Base-by-base conservation (phyloP, 176 grass and related monocot species). In the Carex kokanica region DNA sequence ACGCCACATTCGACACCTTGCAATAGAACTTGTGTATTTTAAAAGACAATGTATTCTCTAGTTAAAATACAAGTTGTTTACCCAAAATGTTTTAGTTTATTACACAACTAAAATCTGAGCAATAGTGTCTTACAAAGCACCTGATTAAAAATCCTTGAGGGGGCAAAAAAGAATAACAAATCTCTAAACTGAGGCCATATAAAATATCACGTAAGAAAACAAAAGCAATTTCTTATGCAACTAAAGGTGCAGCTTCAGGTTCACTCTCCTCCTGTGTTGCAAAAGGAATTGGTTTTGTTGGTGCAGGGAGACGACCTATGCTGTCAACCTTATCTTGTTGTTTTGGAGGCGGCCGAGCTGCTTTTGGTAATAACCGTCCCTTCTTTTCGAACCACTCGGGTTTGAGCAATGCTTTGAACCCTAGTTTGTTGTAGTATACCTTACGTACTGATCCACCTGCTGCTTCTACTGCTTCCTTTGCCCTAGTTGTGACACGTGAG, bases 321-420 rank as follows among this genome's bases (percentile, higher is more conserved):
- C 92, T 93, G 82, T 98, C 92, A 0, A 91, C 90, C 92, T 81
- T 90, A 49, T 95, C 92, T 45, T 63, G 83, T 53, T 98, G 92
- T 88, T 98, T 98, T 56, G 95, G 95, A 8, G 92, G 95, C 7
- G 95, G 95, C 61, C 88, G 87, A n/a, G 95, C 95, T 0, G 87
- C 84, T 84, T 90, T 93, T 9, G 92, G 92, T 86, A 98, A 24
- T 24, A 95, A 85, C 41, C 95, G 88, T 0, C 95, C 92, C 80
- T 98, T 98, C 87, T 98, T 98, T 18, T 87, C 91, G 77, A 98
- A 98, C 92, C 95, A 98, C 60, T 95, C 89, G 0, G 95, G 95
- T 81, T 91, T 98, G 66, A 98, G 86, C 45, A 98, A 88, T 53
- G 95, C 95, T 75, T 79, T 89, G 53, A 98, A 90, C 49, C 95